Evolutionary conservation across 2,329 filamentous ascomycete species (phyloP), one percentile per base, ranked within the genome.

Genomic region (Mycogone perniciosa): DNA sequence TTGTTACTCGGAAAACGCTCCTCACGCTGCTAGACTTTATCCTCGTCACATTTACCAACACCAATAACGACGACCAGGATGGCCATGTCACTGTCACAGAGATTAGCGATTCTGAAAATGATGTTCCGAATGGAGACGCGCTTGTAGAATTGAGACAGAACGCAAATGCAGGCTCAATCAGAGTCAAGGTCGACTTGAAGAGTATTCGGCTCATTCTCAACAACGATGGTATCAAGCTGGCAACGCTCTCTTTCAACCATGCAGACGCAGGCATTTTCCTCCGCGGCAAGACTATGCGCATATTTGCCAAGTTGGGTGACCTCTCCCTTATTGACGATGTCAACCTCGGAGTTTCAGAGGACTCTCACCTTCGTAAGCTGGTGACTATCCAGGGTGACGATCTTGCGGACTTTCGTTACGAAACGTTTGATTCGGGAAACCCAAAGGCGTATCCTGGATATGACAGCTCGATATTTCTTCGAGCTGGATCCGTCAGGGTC

Each of bases 321-420:
- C 74, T 99, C 30, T 91, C 85, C 1, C 75, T 99, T 31, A 79
- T 96, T 2, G 93, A 99, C 64, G 93, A 99, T 67, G 84, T 99
- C 53, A 96, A 97, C 60, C 81, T 90, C 56, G 93, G 92, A 27
- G 90, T 95, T 0, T 81, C 89, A 0, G 84, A 86, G 58, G 78
- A 86, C 30, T 96, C 92, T 0, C 81, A 85, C 40, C 76, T 97
- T 27, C 85, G 93, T 37, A 85, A 92, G 57, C 78, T 99, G 26
- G 84, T 99, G 38, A 92, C 90, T 0, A 99, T 99, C 31, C 88
- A 99, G 67, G 95, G 95, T 8, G 85, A 97, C 50, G 91, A 97
- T 54, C 79, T 99, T 13, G 92, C 92, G 1, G 93, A 99, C 66
- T 97, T 99, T 74, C 87, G 89, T 49, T 99, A 99, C 61, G 89